Evolutionary conservation across 495 filamentous ascomycete genomes (phyloP), one percentile per base, ranked within the genome.

Genomic region (Aspergillus ostianus): DNA sequence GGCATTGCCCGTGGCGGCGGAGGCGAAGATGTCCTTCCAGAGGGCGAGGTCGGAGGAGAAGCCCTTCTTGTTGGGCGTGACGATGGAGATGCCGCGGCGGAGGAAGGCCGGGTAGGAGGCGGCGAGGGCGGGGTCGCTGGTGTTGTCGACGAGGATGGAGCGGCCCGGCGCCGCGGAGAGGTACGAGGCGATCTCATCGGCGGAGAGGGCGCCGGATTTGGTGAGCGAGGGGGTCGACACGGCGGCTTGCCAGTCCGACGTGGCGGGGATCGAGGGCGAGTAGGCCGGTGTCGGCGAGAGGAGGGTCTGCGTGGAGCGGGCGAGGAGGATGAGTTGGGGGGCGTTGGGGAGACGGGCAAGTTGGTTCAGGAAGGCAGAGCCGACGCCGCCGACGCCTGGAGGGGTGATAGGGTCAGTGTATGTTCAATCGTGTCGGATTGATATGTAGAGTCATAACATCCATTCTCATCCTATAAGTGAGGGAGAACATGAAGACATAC

Each of bases 61-160:
- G 5, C 89, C 93, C 74, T 98, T 97, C 79, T 98, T 98, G 81
- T 97, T 98, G 15, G 94, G 92, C 0, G 94, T 98, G 32, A 97
- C 92, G 70, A 98, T 84, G 64, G 83, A 90, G 75, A 98, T 88
- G 12, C 93, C 93, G 30, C 83, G 79, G 57, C 80, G 77, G 58
- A 98, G 82, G 70, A 93, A 89, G 19, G 77, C 62, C 3, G 93
- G 92, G 74, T 98, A 98, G 17, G 80, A 69, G 57, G 86, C 77
- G 2, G 93, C 94, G 10, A 98, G 78, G 48, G 84, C 82, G 54
- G 89, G 87, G 63, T 89, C 90, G 69, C 89, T 93, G 57, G 94
- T 98, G 78, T 97, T 97, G 80, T 98, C 94, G 56, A 97, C 86
- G 29, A 98, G 79, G 55, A 98, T 78, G 6, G 86, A 82, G 59